Conservation (phyloP, 2,329 filamentous ascomycete species). For the Beauveria sp. region DNA sequence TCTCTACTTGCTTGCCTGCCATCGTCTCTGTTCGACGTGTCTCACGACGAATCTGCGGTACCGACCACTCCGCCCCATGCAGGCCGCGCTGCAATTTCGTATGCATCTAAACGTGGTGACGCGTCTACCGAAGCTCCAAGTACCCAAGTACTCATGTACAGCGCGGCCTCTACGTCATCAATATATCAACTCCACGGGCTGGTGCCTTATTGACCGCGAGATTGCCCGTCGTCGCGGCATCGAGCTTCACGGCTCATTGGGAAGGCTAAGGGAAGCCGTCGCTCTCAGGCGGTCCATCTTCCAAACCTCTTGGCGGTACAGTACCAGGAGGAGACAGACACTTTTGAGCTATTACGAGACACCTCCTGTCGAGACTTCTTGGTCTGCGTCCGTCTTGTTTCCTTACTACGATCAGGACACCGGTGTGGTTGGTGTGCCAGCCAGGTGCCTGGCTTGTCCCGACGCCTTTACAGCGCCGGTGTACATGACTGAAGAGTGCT, state of each 20-base stretch:
- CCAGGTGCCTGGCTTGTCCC: not conserved
- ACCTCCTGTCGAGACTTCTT: not conserved
- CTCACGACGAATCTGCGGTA: not conserved
- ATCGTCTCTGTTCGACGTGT: not conserved
- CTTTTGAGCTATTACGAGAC: not conserved
- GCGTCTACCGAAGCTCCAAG: not conserved
- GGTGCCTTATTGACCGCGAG: not conserved
- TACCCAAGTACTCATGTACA: not conserved
- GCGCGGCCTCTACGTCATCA: accelerated
- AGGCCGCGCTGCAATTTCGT: not conserved
- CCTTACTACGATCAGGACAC: not conserved
- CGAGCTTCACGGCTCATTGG: not conserved
- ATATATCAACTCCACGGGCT: not conserved
- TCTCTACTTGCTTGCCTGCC: conserved; percentile 1
- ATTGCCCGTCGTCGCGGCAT: not conserved
- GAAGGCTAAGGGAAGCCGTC: no score
- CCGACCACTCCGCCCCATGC: not conserved
- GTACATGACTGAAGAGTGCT: not conserved
- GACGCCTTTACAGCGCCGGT: not conserved
- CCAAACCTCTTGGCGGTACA: no score
- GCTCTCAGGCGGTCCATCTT: no score
- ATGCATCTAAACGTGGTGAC: not conserved
- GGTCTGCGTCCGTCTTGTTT: not conserved
- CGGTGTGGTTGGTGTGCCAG: not conserved
- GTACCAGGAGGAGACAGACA: not conserved